Percentiles rank a stretch among this genome's conserved stretches.
Conservation (phyloP, 495 filamentous ascomycete species). For the Staphylotrichum tortipilum region DNA sequence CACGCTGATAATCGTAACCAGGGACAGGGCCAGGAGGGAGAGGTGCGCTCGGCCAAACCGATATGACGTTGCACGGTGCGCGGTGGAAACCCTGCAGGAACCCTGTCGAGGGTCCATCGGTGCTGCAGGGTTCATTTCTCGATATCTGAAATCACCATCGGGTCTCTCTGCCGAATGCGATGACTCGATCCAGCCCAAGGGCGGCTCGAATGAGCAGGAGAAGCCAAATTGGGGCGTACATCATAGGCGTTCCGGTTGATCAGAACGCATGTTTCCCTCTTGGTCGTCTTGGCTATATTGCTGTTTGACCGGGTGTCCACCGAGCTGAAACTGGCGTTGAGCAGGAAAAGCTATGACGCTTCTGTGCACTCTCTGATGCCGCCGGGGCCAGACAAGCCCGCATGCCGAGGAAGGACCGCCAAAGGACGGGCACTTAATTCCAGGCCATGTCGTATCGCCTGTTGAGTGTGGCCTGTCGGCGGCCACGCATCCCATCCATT, state of each 20-base stretch:
- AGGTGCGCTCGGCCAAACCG: too few species aligned
- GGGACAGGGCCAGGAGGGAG: too few species aligned
- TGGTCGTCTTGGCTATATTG: neutral
- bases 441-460: neutral
- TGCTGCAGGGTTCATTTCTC: neutral
- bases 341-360: neutral
- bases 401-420: neutral
- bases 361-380: neutral
- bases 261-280: too few species aligned
- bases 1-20: neutral
- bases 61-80: too few species aligned
- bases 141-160: neutral
- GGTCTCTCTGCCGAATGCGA: neutral
- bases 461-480: neutral
- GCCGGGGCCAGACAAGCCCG: too few species aligned
- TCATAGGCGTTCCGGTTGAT: too few species aligned
- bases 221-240: too few species aligned
- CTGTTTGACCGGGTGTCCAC: neutral
- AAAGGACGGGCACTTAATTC: neutral
- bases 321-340: neutral
- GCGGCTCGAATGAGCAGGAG: too few species aligned
- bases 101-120: too few species aligned
- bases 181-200: too few species aligned
- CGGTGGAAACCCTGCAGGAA: too few species aligned
- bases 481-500: too few species aligned